A percentile compares a stretch with the other conserved stretches of the same genome.
Evolutionary conservation across 306 rosid species (phyloP).

Genomic region (Acacia acuminata): DNA sequence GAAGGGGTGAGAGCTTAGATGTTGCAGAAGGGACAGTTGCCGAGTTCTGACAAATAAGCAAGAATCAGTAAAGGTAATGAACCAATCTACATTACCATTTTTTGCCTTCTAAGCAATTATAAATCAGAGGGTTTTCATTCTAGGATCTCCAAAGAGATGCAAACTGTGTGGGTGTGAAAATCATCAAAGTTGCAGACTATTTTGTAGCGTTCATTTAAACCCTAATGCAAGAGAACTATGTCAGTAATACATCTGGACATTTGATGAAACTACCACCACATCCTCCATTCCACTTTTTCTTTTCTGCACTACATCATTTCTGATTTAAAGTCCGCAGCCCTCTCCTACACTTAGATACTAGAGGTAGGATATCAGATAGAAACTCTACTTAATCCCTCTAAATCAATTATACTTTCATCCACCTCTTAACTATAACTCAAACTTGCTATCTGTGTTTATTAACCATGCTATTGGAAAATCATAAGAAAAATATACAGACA

Average conservation of each 20-base stretch:
- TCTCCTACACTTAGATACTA: background rate
- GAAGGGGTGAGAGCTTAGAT: conserved; percentile 77
- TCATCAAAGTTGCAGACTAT: conserved; percentile 19
- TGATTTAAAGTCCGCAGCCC: background rate
- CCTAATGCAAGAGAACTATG: background rate
- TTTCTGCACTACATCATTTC: background rate
- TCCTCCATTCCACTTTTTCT: background rate
- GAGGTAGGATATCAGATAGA: conserved; percentile 1
- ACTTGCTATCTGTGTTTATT: conserved; percentile 1
- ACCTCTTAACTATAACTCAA: background rate
- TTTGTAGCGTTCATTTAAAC: background rate
- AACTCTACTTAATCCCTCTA: background rate
- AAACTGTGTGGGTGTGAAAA: background rate
- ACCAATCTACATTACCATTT: background rate
- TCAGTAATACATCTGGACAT: background rate
- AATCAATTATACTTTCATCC: background rate
- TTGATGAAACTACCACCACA: background rate
- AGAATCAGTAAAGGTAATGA: conserved; percentile 20
- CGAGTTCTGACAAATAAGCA: conserved; percentile 48
- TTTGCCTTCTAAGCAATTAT: conserved; percentile 10
- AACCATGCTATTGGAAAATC: background rate
- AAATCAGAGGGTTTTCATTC: conserved; percentile 17
- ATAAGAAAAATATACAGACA: background rate
- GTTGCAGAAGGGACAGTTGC: conserved; percentile 63
- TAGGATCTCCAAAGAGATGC: background rate